phyloP scores from a whole-genome alignment of 2,329 filamentous ascomycete genomes.

The Fusarium aywerte region DNA sequence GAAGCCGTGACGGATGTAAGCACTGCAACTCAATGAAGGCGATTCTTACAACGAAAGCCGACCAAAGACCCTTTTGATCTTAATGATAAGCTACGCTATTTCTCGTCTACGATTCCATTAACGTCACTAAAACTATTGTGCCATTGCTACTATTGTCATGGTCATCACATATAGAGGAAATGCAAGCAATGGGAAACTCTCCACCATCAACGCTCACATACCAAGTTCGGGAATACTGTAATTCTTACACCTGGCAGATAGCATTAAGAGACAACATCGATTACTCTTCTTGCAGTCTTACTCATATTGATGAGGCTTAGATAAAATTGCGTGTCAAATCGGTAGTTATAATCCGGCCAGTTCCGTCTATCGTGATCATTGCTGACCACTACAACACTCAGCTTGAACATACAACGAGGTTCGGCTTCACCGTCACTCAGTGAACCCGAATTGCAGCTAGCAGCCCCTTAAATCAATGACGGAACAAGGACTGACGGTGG shows the following conservation, averaged over 20 bases:
- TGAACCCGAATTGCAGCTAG: background rate
- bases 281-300: background rate
- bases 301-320: background rate
- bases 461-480: background rate
- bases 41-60: background rate
- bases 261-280: background rate
- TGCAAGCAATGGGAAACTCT: background rate
- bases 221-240: background rate
- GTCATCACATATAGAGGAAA: background rate
- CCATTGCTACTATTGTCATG: background rate
- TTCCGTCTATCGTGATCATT: background rate
- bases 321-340: background rate
- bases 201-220: background rate
- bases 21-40: background rate
- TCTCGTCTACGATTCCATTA: background rate
- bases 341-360: background rate
- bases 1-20: slow-evolving; percentile 15
- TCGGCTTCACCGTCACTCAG: background rate
- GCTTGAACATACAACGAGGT: background rate
- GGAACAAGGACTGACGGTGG: background rate
- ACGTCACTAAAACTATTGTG: background rate
- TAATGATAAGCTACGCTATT: too few relatives aligned
- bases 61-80: background rate
- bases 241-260: background rate
- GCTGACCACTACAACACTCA: slow-evolving; percentile 8